These are phyloP conservation scores for Kluyveromyces aestuarii DNA, from an alignment of 805 yeast genomes.

Conservation along the genomic window DNA sequence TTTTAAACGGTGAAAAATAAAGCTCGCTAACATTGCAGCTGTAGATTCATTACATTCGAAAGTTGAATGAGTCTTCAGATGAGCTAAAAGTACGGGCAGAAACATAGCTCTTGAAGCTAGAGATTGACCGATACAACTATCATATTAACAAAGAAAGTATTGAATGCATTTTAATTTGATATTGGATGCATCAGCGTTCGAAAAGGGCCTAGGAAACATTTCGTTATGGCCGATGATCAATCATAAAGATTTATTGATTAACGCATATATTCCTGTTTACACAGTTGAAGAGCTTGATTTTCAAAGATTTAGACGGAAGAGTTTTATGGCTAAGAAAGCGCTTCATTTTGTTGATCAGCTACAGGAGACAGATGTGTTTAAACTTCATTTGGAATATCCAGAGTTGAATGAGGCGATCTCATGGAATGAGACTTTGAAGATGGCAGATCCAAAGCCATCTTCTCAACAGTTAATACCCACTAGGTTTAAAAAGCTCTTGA, in stretches of 20 bases:
- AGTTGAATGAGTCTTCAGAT: not conserved
- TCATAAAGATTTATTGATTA: constrained; percentile 25
- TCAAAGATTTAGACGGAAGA: constrained; percentile 44
- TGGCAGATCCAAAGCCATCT: not conserved
- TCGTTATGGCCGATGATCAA: constrained; percentile 47
- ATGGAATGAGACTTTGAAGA: constrained; percentile 16
- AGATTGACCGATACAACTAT: not conserved
- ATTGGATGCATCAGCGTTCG: constrained; percentile 58
- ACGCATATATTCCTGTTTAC: constrained; percentile 41
- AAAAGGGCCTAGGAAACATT: constrained; percentile 59
- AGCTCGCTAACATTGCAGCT: not conserved
- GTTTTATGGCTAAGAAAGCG: constrained; percentile 59
- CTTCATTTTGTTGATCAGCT: constrained; percentile 47
- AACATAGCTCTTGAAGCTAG: not conserved
- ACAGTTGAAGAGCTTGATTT: constrained; percentile 53
- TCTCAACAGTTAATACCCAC: constrained; percentile 39
- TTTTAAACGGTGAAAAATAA: not conserved
- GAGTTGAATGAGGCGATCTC: constrained; percentile 24
- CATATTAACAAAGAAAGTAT: not conserved
- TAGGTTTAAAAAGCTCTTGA: constrained; percentile 43
- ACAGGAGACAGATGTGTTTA: constrained; percentile 8
- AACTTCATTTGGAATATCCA: constrained; percentile 40
- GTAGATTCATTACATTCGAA: not conserved
- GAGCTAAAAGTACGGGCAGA: not conserved
- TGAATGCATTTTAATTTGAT: constrained; percentile 32